These are phyloP conservation scores for Pythium rhizo-oryzae DNA, from an alignment of 352 stramenopile genomes.

Conservation along the genomic window DNA sequence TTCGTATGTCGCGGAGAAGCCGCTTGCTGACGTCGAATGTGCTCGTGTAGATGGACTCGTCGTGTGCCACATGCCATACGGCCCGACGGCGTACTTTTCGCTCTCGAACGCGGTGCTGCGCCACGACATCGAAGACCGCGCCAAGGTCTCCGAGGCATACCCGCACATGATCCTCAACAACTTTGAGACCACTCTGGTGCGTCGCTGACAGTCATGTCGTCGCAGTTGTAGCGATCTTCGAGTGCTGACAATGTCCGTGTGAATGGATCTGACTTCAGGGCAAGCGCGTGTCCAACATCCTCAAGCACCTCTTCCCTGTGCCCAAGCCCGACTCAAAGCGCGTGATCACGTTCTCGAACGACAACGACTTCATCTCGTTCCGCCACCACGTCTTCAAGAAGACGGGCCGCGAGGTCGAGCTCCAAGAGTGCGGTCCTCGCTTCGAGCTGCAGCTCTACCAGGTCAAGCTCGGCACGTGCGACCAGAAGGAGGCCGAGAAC, in stretches of 20 bases:
- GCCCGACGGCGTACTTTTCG: conserved; percentile 98
- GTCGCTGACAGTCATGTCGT: not conserved
- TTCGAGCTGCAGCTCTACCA: conserved; percentile 99
- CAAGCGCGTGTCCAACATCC: conserved; percentile 96
- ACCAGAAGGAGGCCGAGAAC: conserved; percentile 99
- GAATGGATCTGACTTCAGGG: conserved; percentile 41
- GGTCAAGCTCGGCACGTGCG: conserved; percentile 97
- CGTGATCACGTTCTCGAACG: conserved; percentile 98
- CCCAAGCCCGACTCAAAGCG: conserved; percentile 96
- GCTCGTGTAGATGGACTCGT: conserved; percentile 92
- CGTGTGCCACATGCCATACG: conserved; percentile 98
- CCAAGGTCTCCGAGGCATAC: conserved; percentile 92
- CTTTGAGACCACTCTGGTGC: conserved; percentile 92
- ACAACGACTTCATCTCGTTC: conserved; percentile 99
- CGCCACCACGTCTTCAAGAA: conserved; percentile 99
- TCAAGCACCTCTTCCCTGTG: conserved; percentile 99
- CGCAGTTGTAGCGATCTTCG: no score
- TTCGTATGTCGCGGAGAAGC: not conserved
- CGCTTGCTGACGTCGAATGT: not conserved
- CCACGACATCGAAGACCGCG: conserved; percentile 98
- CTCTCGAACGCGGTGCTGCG: conserved; percentile 97
- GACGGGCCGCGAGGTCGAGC: conserved; percentile 89
- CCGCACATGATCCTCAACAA: conserved; percentile 98
- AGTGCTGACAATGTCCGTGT: not conserved
- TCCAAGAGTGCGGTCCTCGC: conserved; percentile 96